A percentile compares a stretch with the other conserved stretches of the same genome.
Conservation (phyloP, 2,329 filamentous ascomycete genomes). For the Ilyonectria robusta region DNA sequence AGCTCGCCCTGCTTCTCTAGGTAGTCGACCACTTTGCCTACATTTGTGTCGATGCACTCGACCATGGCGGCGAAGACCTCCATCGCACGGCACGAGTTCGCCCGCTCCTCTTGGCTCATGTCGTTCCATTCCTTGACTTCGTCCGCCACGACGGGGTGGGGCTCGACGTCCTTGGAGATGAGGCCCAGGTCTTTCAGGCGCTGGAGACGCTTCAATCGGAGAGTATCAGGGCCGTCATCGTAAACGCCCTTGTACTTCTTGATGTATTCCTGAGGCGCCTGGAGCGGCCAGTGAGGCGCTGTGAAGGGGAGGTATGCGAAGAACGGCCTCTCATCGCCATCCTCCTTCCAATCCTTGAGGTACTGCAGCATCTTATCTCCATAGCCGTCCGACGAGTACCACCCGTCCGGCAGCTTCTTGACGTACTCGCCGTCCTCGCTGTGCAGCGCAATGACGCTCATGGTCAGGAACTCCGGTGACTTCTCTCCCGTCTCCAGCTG, state of each 20-base stretch:
- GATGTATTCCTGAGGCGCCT: constrained; percentile 68
- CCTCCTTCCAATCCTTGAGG: constrained; percentile 48
- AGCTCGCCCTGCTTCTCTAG: constrained; percentile 69
- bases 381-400: constrained; percentile 63
- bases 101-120: constrained; percentile 60
- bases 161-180: constrained; percentile 63
- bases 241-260: constrained; percentile 72
- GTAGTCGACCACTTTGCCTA: constrained; percentile 71
- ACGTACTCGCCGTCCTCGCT: constrained; percentile 35
- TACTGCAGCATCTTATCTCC: constrained; percentile 61
- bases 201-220: constrained; percentile 66
- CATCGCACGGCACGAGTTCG: constrained; percentile 67
- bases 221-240: constrained; percentile 71
- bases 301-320: constrained; percentile 61
- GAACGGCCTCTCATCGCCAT: constrained; percentile 46
- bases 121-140: constrained; percentile 63
- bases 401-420: constrained; percentile 54
- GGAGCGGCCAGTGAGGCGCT: constrained; percentile 75
- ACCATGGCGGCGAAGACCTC: constrained; percentile 77
- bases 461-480: constrained; percentile 34
- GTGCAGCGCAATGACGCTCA: constrained; percentile 39
- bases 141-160: constrained; percentile 57
- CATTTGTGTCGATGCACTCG: constrained; percentile 71
- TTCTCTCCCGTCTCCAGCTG: constrained; percentile 30
- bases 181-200: constrained; percentile 70